These are phyloP conservation scores for Rubus parviflorus DNA, from an alignment of 306 rosid genomes.

Conservation along the genomic window DNA sequence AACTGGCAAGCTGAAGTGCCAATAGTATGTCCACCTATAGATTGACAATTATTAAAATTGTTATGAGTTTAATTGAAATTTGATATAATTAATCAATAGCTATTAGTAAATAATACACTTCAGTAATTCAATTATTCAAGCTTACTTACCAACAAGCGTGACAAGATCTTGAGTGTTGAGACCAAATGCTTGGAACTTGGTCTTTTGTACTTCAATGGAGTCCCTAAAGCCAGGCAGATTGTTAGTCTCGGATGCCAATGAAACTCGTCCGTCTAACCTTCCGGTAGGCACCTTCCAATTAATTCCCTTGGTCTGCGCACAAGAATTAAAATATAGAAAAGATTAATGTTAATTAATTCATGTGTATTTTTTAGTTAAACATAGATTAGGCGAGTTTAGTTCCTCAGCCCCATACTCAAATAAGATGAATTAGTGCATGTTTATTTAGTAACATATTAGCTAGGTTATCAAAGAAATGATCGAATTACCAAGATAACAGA, in stretches of 20 bases:
- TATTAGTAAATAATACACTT: not conserved
- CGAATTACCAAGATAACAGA: slow-evolving; percentile 20
- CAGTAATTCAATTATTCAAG: not conserved
- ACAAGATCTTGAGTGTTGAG: slow-evolving; percentile 22
- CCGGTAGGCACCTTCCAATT: slow-evolving; percentile 20
- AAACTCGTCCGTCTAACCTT: slow-evolving; percentile 16
- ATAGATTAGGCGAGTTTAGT: not conserved
- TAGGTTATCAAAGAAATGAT: not conserved
- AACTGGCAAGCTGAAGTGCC: slow-evolving; percentile 54
- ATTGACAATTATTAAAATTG: not conserved
- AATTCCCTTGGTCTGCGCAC: slow-evolving; percentile 9
- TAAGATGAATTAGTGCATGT: not conserved
- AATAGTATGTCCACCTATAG: slow-evolving; percentile 62
- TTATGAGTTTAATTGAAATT: not conserved
- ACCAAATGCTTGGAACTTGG: not conserved
- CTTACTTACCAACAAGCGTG: slow-evolving; percentile 17
- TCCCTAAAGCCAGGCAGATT: slow-evolving; percentile 14
- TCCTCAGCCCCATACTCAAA: too few relatives aligned
- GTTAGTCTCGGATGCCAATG: slow-evolving; percentile 3
- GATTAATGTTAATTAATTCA: not conserved
- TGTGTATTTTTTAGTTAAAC: not conserved
- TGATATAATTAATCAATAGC: not conserved
- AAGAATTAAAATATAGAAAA: not conserved
- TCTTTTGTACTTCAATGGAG: slow-evolving; percentile 1
- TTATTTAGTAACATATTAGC: not conserved